Percentiles rank a stretch among this genome's conserved stretches.
These are phyloP conservation scores for Cenchrus purpureus DNA, from an alignment of 176 grass and related monocot species.

Conservation along the genomic window DNA sequence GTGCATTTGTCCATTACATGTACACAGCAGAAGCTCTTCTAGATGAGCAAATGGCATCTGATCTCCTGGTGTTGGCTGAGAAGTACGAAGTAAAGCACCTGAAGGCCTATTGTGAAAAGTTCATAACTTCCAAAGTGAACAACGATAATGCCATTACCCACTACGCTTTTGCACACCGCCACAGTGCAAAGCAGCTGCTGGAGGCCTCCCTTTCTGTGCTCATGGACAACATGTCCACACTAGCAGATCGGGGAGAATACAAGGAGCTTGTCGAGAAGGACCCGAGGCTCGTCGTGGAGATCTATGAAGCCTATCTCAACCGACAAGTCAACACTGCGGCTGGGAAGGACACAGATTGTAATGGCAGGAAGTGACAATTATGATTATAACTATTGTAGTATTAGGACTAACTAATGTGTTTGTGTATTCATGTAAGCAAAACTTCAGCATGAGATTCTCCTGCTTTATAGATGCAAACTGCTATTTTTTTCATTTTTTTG, in stretches of 20 bases:
- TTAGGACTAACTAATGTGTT: not conserved
- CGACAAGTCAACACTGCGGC: slow-evolving; percentile 74
- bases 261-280: slow-evolving; percentile 90
- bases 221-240: slow-evolving; percentile 73
- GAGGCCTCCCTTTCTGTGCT: slow-evolving; percentile 76
- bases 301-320: slow-evolving; percentile 86
- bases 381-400: not conserved
- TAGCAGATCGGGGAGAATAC: slow-evolving; percentile 80
- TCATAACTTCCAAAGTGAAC: slow-evolving; percentile 88
- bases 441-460: slow-evolving; percentile 6
- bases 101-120: slow-evolving; percentile 84
- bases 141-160: slow-evolving; percentile 67
- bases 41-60: slow-evolving; percentile 76
- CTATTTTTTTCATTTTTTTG: not conserved
- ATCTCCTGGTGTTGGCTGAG: slow-evolving; percentile 83
- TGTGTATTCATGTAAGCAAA: slow-evolving; percentile 3
- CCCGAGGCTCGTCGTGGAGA: slow-evolving; percentile 89
- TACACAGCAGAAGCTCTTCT: slow-evolving; percentile 80
- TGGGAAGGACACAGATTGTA: slow-evolving; percentile 52
- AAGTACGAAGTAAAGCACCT: slow-evolving; percentile 94
- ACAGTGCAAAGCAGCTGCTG: slow-evolving; percentile 77
- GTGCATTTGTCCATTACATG: slow-evolving; percentile 77
- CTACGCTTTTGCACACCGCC: slow-evolving; percentile 81
- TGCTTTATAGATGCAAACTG: not conserved
- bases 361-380: slow-evolving; percentile 38